Percentiles rank a stretch among this genome's conserved stretches.
Evolutionary conservation across 2,329 filamentous ascomycete species (phyloP).

Genomic region (Trichoderma simmonsii): DNA sequence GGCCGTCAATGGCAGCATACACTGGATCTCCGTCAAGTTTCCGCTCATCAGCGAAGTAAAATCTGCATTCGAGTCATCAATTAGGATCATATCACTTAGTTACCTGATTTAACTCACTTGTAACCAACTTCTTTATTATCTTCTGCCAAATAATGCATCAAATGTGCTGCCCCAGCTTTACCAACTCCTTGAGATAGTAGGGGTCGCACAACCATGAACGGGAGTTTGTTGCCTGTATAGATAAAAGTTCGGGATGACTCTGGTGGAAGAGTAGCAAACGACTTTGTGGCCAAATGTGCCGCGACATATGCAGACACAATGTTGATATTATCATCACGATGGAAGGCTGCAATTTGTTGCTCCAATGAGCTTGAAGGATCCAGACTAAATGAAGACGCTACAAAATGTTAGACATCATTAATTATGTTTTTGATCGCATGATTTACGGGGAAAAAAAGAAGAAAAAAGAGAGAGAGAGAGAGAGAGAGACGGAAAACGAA

Average conservation of each 20-base stretch:
- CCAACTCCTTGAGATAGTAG: conserved; percentile 39
- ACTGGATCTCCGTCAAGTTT: conserved; percentile 15
- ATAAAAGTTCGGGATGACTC: not conserved
- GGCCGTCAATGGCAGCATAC: conserved; percentile 33
- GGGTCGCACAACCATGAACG: conserved; percentile 25
- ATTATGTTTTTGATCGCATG: not conserved
- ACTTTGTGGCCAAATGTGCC: not conserved
- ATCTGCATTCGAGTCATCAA: conserved; percentile 31
- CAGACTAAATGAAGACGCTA: not conserved
- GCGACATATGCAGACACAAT: not conserved
- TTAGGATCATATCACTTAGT: not conserved
- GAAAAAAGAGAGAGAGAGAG: too few relatives aligned
- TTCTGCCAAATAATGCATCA: conserved; percentile 30
- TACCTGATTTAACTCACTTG: not conserved
- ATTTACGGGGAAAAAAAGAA: not conserved
- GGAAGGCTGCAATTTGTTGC: not conserved
- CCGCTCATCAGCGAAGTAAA: conserved; percentile 51
- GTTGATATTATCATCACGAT: not conserved
- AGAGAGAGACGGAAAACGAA: not conserved
- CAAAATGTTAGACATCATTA: not conserved
- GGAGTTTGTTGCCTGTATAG: not conserved
- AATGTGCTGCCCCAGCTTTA: conserved; percentile 37
- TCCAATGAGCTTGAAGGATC: not conserved
- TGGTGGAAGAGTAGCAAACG: not conserved
- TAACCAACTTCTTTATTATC: not conserved